Evolutionary conservation across 2,329 filamentous ascomycete species (phyloP).

Genomic region (Ciborinia camelliae): DNA sequence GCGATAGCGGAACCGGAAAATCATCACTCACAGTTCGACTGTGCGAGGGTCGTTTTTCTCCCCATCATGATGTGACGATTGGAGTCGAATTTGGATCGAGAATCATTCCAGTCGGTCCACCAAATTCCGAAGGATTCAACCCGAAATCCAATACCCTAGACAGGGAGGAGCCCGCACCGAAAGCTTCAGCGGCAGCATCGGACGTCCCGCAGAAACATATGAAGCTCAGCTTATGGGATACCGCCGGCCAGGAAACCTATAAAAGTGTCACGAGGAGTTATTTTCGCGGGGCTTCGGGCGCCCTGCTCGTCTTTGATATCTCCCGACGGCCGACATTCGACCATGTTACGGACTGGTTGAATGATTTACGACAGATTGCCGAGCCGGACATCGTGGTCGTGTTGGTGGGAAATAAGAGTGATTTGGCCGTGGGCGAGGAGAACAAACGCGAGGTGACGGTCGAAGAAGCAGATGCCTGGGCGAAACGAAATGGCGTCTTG

Average conservation of each 20-base stretch:
- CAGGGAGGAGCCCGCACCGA: conserved; percentile 30
- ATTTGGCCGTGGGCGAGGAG: conserved; percentile 58
- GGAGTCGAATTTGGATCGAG: conserved; percentile 96
- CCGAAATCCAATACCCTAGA: conserved; percentile 43
- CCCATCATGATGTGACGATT: conserved; percentile 95
- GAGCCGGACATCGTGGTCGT: conserved; percentile 95
- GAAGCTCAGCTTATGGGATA: conserved; percentile 95
- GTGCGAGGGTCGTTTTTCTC: conserved; percentile 92
- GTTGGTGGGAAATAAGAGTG: conserved; percentile 91
- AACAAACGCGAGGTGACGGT: conserved; percentile 76
- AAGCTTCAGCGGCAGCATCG: conserved; percentile 46
- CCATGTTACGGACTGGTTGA: conserved; percentile 88
- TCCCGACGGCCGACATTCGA: conserved; percentile 79
- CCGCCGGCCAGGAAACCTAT: conserved; percentile 94
- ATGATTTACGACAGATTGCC: conserved; percentile 90
- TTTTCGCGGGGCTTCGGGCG: conserved; percentile 65
- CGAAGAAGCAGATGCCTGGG: conserved; percentile 89
- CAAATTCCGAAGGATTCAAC: conserved; percentile 51
- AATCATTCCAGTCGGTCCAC: conserved; percentile 86
- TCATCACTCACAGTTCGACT: conserved; percentile 90
- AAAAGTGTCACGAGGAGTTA: conserved; percentile 90
- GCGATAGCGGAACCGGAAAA: conserved; percentile 95
- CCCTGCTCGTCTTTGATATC: conserved; percentile 92
- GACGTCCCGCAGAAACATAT: conserved; percentile 71
- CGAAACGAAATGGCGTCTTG: conserved; percentile 76